Base-by-base conservation (phyloP, 139 green algal genomes). In the Chlamydomonas eustigma region DNA sequence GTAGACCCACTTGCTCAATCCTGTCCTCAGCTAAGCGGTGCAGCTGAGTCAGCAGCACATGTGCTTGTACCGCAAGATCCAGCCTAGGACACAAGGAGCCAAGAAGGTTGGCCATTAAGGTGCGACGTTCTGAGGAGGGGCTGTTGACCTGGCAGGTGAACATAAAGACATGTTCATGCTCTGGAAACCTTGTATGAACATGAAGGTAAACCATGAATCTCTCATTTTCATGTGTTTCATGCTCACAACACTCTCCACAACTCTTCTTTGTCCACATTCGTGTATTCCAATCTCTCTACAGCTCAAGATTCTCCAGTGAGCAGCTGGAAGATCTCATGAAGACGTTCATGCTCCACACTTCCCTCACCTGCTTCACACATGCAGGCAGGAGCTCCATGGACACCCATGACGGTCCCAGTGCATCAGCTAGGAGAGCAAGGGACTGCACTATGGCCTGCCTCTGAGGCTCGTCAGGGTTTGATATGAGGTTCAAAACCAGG, bases 21-120 rank as follows among this genome's bases (percentile, higher is more conserved):
- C 79, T 32, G 79, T 84, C 79, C 69, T 72, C 67, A 3, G 79
- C 79, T 35, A 84, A 74, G 35, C 74, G 68, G 31, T 75, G 36
- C 30, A 80, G 74, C 74, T 80, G 74, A 30, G 74, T 76, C 28
- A 84, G 74, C 69, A 84, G 35, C 39, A 74, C 58, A 33, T 80
- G 74, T 4, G 69, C 68, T 63, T 78, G 74, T 18, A 39, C 66
- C 31, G 38, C 52, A 36, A 78, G 18, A 12, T 84, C 79, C 68
- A 84, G 36, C 2, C 38, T 6, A 2, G 69, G 66, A 38, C 75
- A 31, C 30, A 75, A 58, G 0, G 30, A 52, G 30, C 58, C 74
- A 39, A 84, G 79, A 28, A 71, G 35, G 74, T 84, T 70, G 2
- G 79, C 79, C 22, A 78, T 74, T 35, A 84, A 52, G 28, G 64